Base-by-base conservation (phyloP, 2,329 filamentous ascomycete genomes). In the Grosmannia clavigera region DNA sequence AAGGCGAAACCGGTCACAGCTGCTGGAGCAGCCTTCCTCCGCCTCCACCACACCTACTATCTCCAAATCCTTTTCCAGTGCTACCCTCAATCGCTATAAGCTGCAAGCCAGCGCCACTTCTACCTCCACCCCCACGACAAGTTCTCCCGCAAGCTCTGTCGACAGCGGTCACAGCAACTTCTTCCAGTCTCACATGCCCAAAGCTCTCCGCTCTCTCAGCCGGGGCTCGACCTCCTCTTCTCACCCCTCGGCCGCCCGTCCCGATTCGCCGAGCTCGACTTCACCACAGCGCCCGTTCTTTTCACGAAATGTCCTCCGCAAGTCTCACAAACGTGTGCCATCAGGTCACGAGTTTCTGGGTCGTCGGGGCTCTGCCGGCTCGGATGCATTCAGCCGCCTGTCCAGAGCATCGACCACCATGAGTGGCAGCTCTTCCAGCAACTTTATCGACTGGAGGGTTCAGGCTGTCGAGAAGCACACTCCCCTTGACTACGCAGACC, bases 401-500 rank as follows among this genome's bases (percentile, higher is more conserved):
- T 69, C 65, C 53, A 66, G 58, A 48, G 65, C 65, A 6, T 67
- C 66, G 38, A 69, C 65, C 16, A 66, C 65, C 14, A 38, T 66
- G 40, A 70, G 68, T 55, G 63, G 67, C 48, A 67, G 66, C 57
- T 68, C 68, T 29, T 63, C 61, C 7, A 65, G 66, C 38, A 67
- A 66, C 51, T 65, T 65, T n/a, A 63, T 72, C 56, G 69, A 72
- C 61, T 73, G 71, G 70, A 63, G 63, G 25, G 59, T 65, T 5
- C 71, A 72, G 55, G 60, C 66, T 7, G 66, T 72, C 33, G 69
- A 71, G 61, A 67, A 67, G 27, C 74, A 74, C 57, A 77, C 77
- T 2, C 69, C 75, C 19, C 70, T 83, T 43, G 80, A 81, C 66
- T 60, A 40, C 14, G 57, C 52, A n/a, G 63, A 65, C 11, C 46